Base-by-base conservation (phyloP, 1,139 yeast genomes). In the Chernovozyma sophiae-reginae region DNA sequence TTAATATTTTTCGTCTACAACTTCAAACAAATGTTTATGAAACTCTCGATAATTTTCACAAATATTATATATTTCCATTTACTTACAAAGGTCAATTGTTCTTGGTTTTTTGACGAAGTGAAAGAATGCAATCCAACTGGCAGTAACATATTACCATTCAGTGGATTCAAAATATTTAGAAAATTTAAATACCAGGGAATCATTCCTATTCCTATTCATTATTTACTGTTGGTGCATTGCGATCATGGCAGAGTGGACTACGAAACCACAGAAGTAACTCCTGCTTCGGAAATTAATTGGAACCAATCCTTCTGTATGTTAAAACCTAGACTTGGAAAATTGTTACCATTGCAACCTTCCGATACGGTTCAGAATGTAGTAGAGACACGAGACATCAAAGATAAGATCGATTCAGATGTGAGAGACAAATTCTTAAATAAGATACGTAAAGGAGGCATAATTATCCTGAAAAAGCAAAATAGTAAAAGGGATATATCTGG, bases 111-210 rank as follows among this genome's bases (percentile, higher is more conserved):
- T 32, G 62, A 58, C 36, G 68, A 64, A 32, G 55, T 52, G 38
- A 55, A 55, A 33, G 51, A 54, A 4, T 71, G 76, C 45, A 64
- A 68, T 45, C 71, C 74, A 1, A 36, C 42, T 12, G 48, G 50
- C 13, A 45, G 47, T 25, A 45, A 53, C n/a, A 13, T 53, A n/a
- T 20, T 63, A 5, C 70, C 75, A 0, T 81, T 74, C 44, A 68
- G 82, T 0, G 90, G 90, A 1, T 77, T 79, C 51, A 74, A 76
- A 42, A 60, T 81, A 3, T 72, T 72, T 35, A 63, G 82, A 31
- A 72, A 74, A 27, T 75, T 73, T 45, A 70, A 68, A 25, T 49
- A 77, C 24, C 59, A 65, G 30, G 61, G 70, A 3, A 44, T 62
- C 4, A 52, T 58, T 5, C 70, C 72, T 1, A 67, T 68, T 1